These are phyloP conservation scores for Salix suchowensis DNA, from an alignment of 345 rosid species.

Conservation along the genomic window DNA sequence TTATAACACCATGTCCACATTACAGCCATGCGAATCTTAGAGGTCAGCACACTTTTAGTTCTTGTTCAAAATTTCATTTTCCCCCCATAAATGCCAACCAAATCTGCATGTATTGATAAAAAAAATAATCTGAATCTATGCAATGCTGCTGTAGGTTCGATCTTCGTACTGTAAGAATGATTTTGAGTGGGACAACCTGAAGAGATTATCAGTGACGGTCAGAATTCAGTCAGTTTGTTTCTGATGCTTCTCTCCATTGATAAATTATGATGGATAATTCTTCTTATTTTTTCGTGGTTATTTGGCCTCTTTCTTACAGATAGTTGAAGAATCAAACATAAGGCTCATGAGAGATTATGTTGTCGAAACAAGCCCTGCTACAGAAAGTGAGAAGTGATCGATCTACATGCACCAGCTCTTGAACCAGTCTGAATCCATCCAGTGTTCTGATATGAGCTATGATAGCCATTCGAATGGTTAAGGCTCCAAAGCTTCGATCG, in stretches of 20 bases:
- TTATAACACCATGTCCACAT: too few species aligned
- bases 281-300: not conserved
- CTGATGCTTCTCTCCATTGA: not conserved
- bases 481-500: too few species aligned
- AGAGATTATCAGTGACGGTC: constrained; percentile 55
- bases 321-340: constrained; percentile 56
- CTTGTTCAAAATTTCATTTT: not conserved
- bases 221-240: not conserved
- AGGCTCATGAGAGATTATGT: constrained; percentile 75
- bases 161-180: constrained; percentile 76
- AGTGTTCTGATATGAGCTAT: too few species aligned
- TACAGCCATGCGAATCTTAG: constrained; percentile 67
- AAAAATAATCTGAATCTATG: not conserved
- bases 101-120: not conserved
- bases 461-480: too few species aligned
- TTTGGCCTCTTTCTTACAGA: constrained; percentile 30
- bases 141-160: constrained; percentile 46
- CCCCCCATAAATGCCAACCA: not conserved
- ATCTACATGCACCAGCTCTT: not conserved
- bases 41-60: constrained; percentile 35
- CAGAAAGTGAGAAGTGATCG: constrained; percentile 42
- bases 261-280: not conserved
- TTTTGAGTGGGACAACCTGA: constrained; percentile 81
- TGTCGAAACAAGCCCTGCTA: constrained; percentile 50
- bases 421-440: too few species aligned